Evolutionary conservation across 768 basidiomycete genomes (phyloP), one percentile per base, ranked within the genome.

Genomic region (Russula sp.): DNA sequence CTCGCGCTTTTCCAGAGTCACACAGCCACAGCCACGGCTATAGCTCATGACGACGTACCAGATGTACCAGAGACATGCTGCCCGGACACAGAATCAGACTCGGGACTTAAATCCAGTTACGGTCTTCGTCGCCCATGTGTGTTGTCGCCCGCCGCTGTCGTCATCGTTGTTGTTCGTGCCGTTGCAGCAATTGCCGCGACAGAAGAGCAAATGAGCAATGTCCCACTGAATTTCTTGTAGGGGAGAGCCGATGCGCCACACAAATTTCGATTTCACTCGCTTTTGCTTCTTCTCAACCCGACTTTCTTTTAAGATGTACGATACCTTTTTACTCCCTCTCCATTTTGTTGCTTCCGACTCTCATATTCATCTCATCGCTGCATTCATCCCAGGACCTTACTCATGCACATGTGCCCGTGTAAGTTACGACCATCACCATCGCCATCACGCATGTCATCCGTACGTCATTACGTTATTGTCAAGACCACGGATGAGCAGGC

Each of bases 161-260:
- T 48, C 44, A 20, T n/a, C 44, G 44, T 4, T 48, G 46, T 22
- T 5, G 18, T 44, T 44, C 5, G 20, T 10, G 9, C 10, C 46
- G 10, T 11, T 24, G 11, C 46, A 24, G 44, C 52, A 16, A 8
- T 6, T 34, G 58, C 34, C 46, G 9, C 53, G 36, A 4, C 24
- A 48, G 13, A 53, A n/a, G n/a, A n/a, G n/a, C n/a, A n/a, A n/a
- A n/a, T n/a, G 0, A 60, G 48, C 59, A 48, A 49, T 2, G 30
- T n/a, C 14, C 51, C 46, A 28, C 14, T 59, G 1, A 46, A 59
- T 38, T 55, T 49, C 53, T 55, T 28, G 14, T 57, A 57, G 40
- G 18, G 1, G 28, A 5, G 28, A 4, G 7, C 20, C 42, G 20
- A 44, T 5, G 18, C 34, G 34, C 8, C 34, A 34, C 34, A 34